Evolutionary conservation across 495 filamentous ascomycete species (phyloP), one percentile per base, ranked within the genome.

Genomic region (Penicillium longicatenatum): DNA sequence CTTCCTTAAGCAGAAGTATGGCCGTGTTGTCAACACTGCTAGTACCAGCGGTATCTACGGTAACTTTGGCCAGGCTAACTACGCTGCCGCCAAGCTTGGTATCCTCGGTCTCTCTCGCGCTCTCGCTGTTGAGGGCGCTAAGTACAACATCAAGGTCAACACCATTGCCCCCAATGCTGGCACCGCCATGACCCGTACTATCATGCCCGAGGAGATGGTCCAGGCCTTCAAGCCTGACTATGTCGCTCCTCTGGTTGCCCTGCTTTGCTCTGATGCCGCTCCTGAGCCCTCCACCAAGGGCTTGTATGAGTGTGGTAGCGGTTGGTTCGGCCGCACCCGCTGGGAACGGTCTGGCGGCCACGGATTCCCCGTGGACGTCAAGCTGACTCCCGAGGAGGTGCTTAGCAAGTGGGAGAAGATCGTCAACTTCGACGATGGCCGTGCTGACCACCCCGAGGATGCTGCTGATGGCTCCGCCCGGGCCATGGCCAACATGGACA

Each of bases 161-260:
- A 97, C 95, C 47, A 97, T 98, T 62, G 94, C 94, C 30, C 94
- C 94, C 41, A 98, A 98, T 67, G 94, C 94, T 39, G 94, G 94
- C 62, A 98, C 94, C 37, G 88, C 89, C 68, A 96, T 98, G 91
- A 98, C 94, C 58, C 82, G 87, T 55, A 93, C 90, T 53, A 91
- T 98, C 77, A 88, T 98, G 78, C 95, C 94, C 37, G 92, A 97
- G 69, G 94, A 98, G 77, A 87, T 98, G 80, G 92, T 98, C 43
- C 93, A 97, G 80, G 95, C 94, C 35, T 96, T 98, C 85, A 98
- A 98, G 87, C 94, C 94, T 44, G 94, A 97, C 65, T 97, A 98
- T 71, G 93, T 98, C 74, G 94, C 94, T 44, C 94, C 94, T 46
- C 72, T 97, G 41, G 93, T 98, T 47, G 88, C 89, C 26, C 85